Evolutionary conservation across 225 moss, liverwort and hornwort genomes (phyloP).

Genomic region (Pseudisothecium myosuroides): DNA sequence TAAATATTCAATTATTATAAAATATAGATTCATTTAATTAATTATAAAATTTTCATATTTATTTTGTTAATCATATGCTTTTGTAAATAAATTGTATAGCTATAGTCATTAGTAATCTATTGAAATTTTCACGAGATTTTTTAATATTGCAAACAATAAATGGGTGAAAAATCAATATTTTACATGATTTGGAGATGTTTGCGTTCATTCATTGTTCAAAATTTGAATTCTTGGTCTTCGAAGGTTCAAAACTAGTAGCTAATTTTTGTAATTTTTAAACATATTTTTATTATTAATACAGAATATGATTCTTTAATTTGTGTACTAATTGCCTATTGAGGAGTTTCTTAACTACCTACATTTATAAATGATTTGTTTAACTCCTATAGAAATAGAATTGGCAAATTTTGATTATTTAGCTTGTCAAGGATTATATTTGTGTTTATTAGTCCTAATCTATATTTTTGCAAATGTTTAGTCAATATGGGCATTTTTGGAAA

Average conservation of each 20-base stretch:
- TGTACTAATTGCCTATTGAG: too few relatives aligned
- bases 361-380: not conserved
- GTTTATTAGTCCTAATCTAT: not conserved
- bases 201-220: not conserved
- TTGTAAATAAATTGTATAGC: too few relatives aligned
- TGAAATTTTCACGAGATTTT: not conserved
- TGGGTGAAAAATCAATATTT: not conserved
- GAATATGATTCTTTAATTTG: not conserved
- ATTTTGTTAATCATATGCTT: too few relatives aligned
- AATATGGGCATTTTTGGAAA: not conserved
- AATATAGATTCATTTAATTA: not conserved
- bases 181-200: not conserved
- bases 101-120: not conserved
- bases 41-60: not conserved
- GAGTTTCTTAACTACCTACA: accelerated
- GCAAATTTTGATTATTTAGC: not conserved
- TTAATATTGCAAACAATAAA: not conserved
- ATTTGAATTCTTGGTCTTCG: not conserved
- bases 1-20: not conserved
- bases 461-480: not conserved
- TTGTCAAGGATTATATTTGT: accelerated
- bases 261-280: not conserved
- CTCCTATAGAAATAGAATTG: not conserved
- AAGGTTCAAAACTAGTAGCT: not conserved
- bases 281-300: not conserved